Evolutionary conservation across 805 yeast genomes (phyloP), one percentile per base, ranked within the genome.

Genomic region (Candida corydali): DNA sequence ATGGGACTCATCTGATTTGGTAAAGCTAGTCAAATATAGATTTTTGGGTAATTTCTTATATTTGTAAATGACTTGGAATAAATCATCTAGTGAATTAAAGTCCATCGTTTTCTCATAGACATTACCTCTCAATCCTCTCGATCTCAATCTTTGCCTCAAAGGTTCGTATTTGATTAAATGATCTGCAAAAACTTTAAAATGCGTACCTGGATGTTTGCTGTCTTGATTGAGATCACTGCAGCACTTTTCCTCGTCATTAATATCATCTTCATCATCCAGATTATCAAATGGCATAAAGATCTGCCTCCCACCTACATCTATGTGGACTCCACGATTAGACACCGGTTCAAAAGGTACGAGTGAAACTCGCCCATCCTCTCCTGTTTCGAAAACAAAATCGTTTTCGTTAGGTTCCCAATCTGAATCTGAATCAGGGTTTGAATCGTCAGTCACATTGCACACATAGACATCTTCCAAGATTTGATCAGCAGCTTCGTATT

Each of bases 391-490:
- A 16, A 15, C 29, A 15, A 7, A 26, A 9, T 16, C 29, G 9
- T 15, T 26, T 26, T 16, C 29, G 9, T 16, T 26, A 8, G 29
- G 17, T 16, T 26, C 29, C 29, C 29, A 26, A 15, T 26, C 29
- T 26, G 29, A 15, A 20, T 20, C 23, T 7, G 7, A 7, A 7
- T 20, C 23, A 20, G 8, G 7, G 7, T 20, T 9, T 7, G 23
- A 20, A 20, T 20, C 23, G 9, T 20, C 7, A 20, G 8, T 7
- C 7, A 7, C 8, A 20, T 20, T 20, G 7, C 7, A 20, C 7
- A 20, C 9, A 20, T 20, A 20, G 9, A 20, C 23, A 20, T 20
- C 23, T 20, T 20, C 23, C 7, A 20, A 9, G 9, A 20, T 9
- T 20, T 7, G 9, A 7, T 20, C 8, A 20, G 8, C 9, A 20